Evolutionary conservation across 1,284 basidiomycete genomes (phyloP), one percentile per base, ranked within the genome.

Genomic region (Porogramme epimiltina): DNA sequence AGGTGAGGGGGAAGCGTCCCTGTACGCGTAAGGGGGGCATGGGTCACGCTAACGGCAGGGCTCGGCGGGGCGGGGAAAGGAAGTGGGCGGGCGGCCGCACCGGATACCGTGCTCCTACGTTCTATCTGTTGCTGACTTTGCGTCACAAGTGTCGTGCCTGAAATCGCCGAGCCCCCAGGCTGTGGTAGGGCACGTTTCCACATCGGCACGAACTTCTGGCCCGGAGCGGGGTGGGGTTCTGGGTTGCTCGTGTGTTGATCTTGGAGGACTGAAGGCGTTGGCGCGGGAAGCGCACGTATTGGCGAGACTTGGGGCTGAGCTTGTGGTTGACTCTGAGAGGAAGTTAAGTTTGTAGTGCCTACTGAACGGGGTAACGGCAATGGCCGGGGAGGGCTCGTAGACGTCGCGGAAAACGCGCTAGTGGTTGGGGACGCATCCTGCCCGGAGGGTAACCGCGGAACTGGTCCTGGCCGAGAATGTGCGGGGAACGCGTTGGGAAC

Each of bases 141-240:
- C 19, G 49, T n/a, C 15, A 36, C 13, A 25, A 48, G 50, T 8
- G 50, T 18, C 15, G 50, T 20, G 13, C 47, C 18, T 20, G 43
- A 49, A 13, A 54, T 43, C 16, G 42, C 44, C 1, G 53, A 45
- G 4, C 43, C 45, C 4, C 45, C 51, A 11, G 65, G 66, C 28
- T 64, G 47, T 6, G 66, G 66, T 11, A 68, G 56, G 15, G 58
- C 57, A 34, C 66, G 66, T 51, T 61, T 67, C 67, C 67, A 68
- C 33, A 62, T 42, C 2, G 67, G 67, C 2, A 67, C 61, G 44
- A 69, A 69, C 52, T 62, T 67, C 55, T 64, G 64, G 19, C 62
- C 65, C 2, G 54, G 41, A 2, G 55, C 51, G 16, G 58, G 45
- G 13, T 50, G 36, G 18, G 56, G 48, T 26, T 56, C 54, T 10